These are phyloP conservation scores for Colletotrichum noveboracense DNA, from an alignment of 2,329 filamentous ascomycete genomes.

Conservation along the genomic window DNA sequence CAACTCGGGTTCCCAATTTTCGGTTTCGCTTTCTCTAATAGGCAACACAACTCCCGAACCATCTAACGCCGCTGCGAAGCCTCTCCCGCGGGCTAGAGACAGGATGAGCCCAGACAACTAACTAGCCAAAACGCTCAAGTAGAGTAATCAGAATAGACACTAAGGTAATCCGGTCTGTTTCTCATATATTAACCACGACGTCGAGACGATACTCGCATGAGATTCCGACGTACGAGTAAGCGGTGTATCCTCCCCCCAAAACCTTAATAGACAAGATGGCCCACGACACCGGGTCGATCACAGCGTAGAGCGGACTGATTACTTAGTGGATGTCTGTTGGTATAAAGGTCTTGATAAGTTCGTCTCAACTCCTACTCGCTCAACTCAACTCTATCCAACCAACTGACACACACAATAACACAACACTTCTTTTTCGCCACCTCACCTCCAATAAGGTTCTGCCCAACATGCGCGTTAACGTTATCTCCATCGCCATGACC, in stretches of 20 bases:
- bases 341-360: neutral
- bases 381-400: neutral
- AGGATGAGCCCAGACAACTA: no score
- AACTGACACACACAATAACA: neutral
- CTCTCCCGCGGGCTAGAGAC: no score
- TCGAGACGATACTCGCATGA: neutral
- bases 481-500: neutral
- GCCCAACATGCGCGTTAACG: neutral
- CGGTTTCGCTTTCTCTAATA: no score
- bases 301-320: neutral
- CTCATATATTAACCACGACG: neutral
- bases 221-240: neutral
- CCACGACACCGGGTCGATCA: neutral
- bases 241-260: neutral
- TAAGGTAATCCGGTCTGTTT: neutral
- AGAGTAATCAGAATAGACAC: neutral
- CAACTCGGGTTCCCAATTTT: no score
- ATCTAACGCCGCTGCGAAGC: no score
- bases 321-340: neutral
- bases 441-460: rapidly evolving
- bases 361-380: neutral
- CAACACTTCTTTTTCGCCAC: neutral
- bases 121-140: neutral
- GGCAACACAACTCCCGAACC: no score
- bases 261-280: neutral